Base-by-base conservation (phyloP, 805 yeast species). In the Saturnispora sekii region DNA sequence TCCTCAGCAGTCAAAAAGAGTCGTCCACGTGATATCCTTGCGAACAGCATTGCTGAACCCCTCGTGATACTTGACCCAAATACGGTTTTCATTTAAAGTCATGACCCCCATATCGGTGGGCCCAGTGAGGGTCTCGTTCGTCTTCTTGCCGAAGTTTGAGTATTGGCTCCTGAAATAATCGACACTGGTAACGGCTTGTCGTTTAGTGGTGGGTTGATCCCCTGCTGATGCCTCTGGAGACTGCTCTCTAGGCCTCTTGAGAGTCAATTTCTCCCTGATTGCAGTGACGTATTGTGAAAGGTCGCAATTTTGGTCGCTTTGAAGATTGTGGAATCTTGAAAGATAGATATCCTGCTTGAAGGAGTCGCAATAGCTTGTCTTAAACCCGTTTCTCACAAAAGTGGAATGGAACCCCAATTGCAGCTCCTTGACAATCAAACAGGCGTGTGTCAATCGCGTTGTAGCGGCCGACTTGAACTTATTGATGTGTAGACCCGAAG, bases 41-140 rank as follows among this genome's bases (percentile, higher is more conserved):
- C 94, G 66, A 2, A 88, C 97, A 0, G 97, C 97, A 60, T 86
- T 83, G 5, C 95, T 84, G 56, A 82, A 88, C 0, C 97, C 97
- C 63, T 88, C 96, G 51, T 83, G 84, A 58, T 81, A 87, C 57
- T 83, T 86, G n/a, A 88, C 84, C 96, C 96, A 88, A 38, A 78
- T 70, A 53, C 77, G 65, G 29, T 61, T 56, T 35, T 50, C 65
- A 42, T 53, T 62, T 11, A 38, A 45, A 14, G 31, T 43, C 61
- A 51, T 56, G 1, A 52, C 55, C 8, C 51, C 46, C 29, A 10
- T n/a, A 12, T 32, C 38, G 8, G 26, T 21, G 26, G 26, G 26
- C 26, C 14, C 41, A 30, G 14, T 26, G 10, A 26, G 29, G n/a
- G 15, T 29, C 26, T 32, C 16, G 9, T 26, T 15, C 10, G 10